phyloP scores from a whole-genome alignment of 2,329 filamentous ascomycete species.

The Gyromitra esculenta region DNA sequence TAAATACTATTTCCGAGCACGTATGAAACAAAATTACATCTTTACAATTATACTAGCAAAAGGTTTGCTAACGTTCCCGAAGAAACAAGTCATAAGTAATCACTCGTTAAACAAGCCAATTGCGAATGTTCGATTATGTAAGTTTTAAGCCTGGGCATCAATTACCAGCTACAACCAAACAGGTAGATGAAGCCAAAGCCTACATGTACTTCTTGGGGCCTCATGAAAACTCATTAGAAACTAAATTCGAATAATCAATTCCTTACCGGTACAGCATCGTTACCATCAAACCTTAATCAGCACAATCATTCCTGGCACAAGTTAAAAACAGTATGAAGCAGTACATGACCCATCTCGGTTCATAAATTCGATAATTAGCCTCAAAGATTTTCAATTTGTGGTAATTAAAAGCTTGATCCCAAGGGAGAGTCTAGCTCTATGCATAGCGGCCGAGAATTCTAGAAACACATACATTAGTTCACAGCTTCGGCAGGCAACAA shows the following conservation, averaged over 20 bases:
- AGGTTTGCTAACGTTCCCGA: neutral
- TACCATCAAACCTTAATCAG: neutral
- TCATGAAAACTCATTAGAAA: neutral
- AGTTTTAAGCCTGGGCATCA: neutral
- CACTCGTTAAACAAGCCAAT: constrained; percentile 9
- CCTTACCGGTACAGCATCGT: neutral
- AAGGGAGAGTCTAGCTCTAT: neutral
- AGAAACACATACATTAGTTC: neutral
- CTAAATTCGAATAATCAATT: constrained; percentile 1
- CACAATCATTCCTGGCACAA: neutral
- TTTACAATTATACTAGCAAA: neutral
- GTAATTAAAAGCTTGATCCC: neutral
- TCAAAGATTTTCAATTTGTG: neutral
- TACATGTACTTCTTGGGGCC: neutral
- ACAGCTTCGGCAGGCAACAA: neutral
- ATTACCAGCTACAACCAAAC: neutral
- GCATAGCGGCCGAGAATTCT: constrained; percentile 45
- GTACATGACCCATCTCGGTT: neutral
- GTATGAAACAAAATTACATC: neutral
- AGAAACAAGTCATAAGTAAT: neutral
- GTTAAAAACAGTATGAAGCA: neutral
- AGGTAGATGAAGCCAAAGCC: neutral
- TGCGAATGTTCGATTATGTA: neutral
- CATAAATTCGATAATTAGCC: neutral
- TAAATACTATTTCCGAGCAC: neutral